Evolutionary conservation across 768 basidiomycete genomes (phyloP), one percentile per base, ranked within the genome.

Genomic region (Hericium coralloides): DNA sequence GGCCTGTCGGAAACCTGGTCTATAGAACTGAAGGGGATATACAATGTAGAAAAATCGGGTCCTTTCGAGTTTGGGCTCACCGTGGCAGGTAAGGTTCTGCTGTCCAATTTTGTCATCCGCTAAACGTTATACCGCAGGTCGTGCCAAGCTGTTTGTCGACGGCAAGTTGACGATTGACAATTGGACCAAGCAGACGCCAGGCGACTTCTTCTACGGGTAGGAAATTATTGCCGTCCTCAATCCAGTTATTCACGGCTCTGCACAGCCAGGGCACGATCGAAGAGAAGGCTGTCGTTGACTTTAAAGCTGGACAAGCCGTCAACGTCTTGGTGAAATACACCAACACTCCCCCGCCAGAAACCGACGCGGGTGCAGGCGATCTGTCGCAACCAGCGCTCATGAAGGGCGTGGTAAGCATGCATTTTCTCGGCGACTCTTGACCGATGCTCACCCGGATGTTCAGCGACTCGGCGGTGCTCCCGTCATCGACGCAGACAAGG

Each of bases 151-250:
- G 2, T 89, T 76, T 70, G 67, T 89, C 26, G 64, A 85, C 49
- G 81, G 76, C 10, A 66, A 80, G 61, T 66, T 85, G 54, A 72
- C 77, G 17, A 80, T 89, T 49, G 85, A 89, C 64, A 87, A 88
- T 64, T 86, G 84, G 79, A 84, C 81, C 9, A 79, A 80, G 60
- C 85, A 87, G 67, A 75, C 75, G 2, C 80, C 79, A 0, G 84
- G 85, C 0, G 84, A 85, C 59, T 82, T 85, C 70, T 86, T 84
- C 69, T 85, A 85, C 60, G 82, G 81, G 77, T 79, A 58, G n/a
- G 76, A 66, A 18, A 20, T 51, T 14, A n/a, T 12, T 6, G 25
- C 7, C 15, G 38, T 49, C 8, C 31, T 20, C 3, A 38, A 4
- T 31, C 48, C 12, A 6, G 55, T 38, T 48, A 49, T 2, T 38